Evolutionary conservation across 23 red algal species (phyloP).

Genomic region (Gracilaria vermiculophylla): DNA sequence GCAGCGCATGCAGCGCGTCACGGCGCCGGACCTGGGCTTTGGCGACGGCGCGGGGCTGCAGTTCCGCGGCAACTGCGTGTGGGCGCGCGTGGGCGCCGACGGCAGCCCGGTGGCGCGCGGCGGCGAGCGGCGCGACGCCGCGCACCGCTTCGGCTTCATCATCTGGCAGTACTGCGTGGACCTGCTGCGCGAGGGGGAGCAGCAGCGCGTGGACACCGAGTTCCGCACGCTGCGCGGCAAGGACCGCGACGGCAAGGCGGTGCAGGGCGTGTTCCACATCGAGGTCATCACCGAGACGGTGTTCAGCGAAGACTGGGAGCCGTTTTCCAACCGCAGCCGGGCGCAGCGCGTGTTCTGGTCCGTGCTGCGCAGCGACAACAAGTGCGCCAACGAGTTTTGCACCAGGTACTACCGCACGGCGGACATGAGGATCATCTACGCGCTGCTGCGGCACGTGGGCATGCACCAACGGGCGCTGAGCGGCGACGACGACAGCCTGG

Average conservation of each 20-base stretch:
- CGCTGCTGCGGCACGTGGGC: background rate
- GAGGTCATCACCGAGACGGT: constrained; percentile 11
- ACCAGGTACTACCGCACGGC: background rate
- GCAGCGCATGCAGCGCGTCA: background rate
- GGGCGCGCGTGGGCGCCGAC: background rate
- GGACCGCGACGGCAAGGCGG: background rate
- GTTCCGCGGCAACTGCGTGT: constrained; percentile 3
- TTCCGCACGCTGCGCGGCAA: background rate
- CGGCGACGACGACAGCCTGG: background rate
- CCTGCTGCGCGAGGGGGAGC: background rate
- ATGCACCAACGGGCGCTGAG: background rate
- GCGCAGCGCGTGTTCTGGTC: background rate
- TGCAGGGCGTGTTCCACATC: constrained; percentile 1
- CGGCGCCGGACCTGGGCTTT: background rate
- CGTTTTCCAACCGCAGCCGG: background rate
- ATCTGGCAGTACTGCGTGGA: constrained; percentile 22
- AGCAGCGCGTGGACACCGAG: constrained; percentile 6
- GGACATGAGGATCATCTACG: background rate
- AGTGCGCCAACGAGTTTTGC: background rate
- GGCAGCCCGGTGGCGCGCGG: background rate
- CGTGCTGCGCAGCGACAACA: background rate
- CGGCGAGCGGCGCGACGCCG: background rate
- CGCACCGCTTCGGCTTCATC: background rate
- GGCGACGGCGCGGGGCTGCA: background rate
- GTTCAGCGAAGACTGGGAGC: background rate